Evolutionary conservation across 2,329 filamentous ascomycete genomes (phyloP), one percentile per base, ranked within the genome.

Genomic region (Arthrobotrys conoides): DNA sequence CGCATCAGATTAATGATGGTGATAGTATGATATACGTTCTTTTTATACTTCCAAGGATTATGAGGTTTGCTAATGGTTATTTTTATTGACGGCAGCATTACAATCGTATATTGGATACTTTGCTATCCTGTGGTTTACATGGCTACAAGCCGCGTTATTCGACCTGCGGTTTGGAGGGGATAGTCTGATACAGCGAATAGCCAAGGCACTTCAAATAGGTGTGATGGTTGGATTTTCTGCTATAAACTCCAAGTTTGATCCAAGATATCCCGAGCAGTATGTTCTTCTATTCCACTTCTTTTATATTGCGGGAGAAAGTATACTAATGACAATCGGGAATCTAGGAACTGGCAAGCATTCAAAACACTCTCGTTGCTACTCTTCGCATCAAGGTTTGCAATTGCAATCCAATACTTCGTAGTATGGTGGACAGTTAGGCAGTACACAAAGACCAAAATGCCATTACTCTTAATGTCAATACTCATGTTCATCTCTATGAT

Each of bases 131-230:
- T 92, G 90, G 90, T 88, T 90, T 75, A 91, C 89, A n/a, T 92
- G 90, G 90, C 87, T 91, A 41, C 86, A 90, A 76, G 88, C 89
- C 24, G 87, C 87, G 6, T 84, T 91, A 0, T 91, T 90, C 82
- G 90, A 92, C 83, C 88, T 91, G 41, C 89, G 90, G 0, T 92
- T 91, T 82, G 87, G 88, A 0, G 86, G 88, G 24, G 90, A 92
- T 83, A 90, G 88, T 46, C 85, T 91, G 38, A 90, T 91, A 81
- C 88, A 91, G 80, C 87, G 90, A 36, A 80, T 86, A 30, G 88
- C 87, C 78, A 89, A 90, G 81, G 88, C 87, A 1, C 80, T 89
- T 1, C 89, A 91, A 80, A 87, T 92, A 4, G 89, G 87, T 27
- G 87, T 89, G 48, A 90, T 92, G 88, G 86, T 90, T 49, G 89